Conservation (phyloP, 352 stramenopile genomes). For the Pythium dissotocum region DNA sequence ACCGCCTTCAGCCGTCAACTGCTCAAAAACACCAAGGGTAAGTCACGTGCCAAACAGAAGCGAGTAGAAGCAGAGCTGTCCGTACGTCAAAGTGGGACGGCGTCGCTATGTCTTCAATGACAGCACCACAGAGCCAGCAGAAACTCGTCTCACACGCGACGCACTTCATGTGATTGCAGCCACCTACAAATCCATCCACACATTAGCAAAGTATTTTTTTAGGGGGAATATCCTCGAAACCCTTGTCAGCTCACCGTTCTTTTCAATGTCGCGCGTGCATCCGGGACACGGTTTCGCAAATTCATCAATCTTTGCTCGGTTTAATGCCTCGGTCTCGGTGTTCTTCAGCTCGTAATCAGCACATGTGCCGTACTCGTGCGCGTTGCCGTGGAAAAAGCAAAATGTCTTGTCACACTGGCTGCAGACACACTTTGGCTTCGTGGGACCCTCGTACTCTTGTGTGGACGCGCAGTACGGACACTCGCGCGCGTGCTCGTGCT, state of each 20-base stretch:
- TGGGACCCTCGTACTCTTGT: conserved; percentile 7
- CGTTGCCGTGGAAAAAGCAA: conserved; percentile 25
- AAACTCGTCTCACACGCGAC: conserved; percentile 21
- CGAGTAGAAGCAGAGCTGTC: not conserved
- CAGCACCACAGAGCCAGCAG: conserved; percentile 24
- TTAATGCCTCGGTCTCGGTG: not conserved
- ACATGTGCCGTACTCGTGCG: conserved; percentile 10
- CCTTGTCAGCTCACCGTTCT: conserved; percentile 15
- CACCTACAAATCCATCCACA: not conserved
- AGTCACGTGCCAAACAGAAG: not conserved
- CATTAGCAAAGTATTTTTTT: not conserved
- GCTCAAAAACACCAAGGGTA: not conserved
- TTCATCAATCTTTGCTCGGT: conserved; percentile 5
- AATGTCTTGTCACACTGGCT: conserved; percentile 5
- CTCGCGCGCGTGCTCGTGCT: conserved; percentile 6
- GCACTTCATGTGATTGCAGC: conserved; percentile 31
- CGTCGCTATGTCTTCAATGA: conserved; percentile 10
- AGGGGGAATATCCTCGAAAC: too few species aligned
- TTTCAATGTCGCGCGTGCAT: conserved; percentile 18
- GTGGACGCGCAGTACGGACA: conserved; percentile 18
- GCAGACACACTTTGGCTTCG: conserved; percentile 5
- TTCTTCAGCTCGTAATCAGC: conserved; percentile 17
- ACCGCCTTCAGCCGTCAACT: not conserved
- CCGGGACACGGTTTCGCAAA: conserved; percentile 19
- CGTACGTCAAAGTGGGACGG: conserved; percentile 11